Evolutionary conservation across 495 filamentous ascomycete species (phyloP).

Genomic region (Penicillium crystallinum): DNA sequence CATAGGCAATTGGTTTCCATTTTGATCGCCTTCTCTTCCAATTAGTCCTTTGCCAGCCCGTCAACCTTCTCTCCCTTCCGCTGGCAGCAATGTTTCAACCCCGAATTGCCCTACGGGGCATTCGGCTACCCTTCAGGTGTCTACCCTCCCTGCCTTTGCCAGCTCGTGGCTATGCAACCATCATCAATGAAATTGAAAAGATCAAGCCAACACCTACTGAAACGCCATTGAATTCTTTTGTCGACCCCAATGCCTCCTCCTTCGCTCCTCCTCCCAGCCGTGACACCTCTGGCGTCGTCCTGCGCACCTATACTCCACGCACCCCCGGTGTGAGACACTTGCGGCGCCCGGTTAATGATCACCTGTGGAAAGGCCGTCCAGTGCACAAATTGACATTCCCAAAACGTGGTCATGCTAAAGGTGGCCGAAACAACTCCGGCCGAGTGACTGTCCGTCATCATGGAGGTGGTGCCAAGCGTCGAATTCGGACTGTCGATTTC

Average conservation of each 20-base stretch:
- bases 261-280: conserved; percentile 44
- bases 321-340: conserved; percentile 94
- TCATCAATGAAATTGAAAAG: conserved; percentile 35
- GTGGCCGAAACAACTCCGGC: conserved; percentile 85
- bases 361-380: conserved; percentile 90
- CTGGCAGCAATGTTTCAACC: conserved; percentile 57
- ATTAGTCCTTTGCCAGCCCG: background rate
- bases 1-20: background rate
- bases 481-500: conserved; percentile 89
- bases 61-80: background rate
- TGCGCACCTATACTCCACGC: conserved; percentile 88
- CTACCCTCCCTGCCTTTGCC: conserved; percentile 27
- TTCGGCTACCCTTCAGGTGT: conserved; percentile 45
- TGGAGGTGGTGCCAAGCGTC: conserved; percentile 83
- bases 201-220: conserved; percentile 18
- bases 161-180: conserved; percentile 53
- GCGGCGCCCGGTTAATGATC: conserved; percentile 86
- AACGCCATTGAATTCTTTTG: conserved; percentile 15
- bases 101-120: conserved; percentile 50
- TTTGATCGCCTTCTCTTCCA: background rate
- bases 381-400: conserved; percentile 76
- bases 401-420: conserved; percentile 86
- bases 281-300: conserved; percentile 28
- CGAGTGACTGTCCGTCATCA: conserved; percentile 82
- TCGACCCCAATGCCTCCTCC: conserved; percentile 35